Conservation (phyloP, 805 yeast genomes). For the Candida easanensis region DNA sequence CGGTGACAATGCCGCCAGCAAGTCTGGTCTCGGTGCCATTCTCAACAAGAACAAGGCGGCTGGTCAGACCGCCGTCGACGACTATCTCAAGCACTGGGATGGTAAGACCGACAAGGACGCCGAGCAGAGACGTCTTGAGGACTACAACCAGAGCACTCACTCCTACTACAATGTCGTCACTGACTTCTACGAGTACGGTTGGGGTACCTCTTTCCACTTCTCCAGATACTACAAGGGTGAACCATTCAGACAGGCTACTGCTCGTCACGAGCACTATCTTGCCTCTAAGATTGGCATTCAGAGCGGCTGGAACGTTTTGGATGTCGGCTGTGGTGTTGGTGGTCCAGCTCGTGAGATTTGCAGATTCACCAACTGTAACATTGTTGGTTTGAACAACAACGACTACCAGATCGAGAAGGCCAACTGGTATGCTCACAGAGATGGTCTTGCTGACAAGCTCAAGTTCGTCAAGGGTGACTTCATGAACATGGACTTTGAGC, state of each 20-base stretch:
- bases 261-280: conserved; percentile 94
- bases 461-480: conserved; percentile 94
- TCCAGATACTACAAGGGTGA: conserved; percentile 93
- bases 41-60: conserved; percentile 75
- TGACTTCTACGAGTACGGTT: conserved; percentile 97
- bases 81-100: conserved; percentile 97
- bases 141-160: conserved; percentile 87
- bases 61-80: conserved; percentile 78
- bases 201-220: conserved; percentile 99
- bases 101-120: conserved; percentile 76
- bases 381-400: conserved; percentile 93
- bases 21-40: conserved; percentile 74
- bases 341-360: conserved; percentile 98
- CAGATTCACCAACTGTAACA: conserved; percentile 81
- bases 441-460: conserved; percentile 68
- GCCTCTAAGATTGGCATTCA: conserved; percentile 82
- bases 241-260: conserved; percentile 89
- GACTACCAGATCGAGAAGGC: conserved; percentile 96
- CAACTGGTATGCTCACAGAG: conserved; percentile 67
- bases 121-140: conserved; percentile 69
- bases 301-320: conserved; percentile 83
- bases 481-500: conserved; percentile 97
- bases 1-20: conserved; percentile 64
- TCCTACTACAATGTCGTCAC: conserved; percentile 96
- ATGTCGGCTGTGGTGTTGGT: conserved; percentile 99